Percentiles rank a stretch among this genome's conserved stretches.
Evolutionary conservation across 306 rosid genomes (phyloP).

Genomic region (Purshia tridentata): DNA sequence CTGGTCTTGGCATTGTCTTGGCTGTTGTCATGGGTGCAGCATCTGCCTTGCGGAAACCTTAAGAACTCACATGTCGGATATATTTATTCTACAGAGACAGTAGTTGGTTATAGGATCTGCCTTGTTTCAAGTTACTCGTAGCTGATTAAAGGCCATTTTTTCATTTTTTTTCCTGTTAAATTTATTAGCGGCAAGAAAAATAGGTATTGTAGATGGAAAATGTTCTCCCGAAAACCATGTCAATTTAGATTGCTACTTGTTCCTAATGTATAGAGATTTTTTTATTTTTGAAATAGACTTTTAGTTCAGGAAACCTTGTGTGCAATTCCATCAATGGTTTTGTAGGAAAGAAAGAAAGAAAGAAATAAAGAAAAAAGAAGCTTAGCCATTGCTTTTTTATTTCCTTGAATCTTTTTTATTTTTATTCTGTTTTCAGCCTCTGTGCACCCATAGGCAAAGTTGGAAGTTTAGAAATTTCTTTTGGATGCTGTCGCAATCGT

Average conservation of each 20-base stretch:
- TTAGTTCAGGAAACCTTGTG: not conserved
- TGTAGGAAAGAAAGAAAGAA: no score
- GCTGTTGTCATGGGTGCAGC: constrained; percentile 99
- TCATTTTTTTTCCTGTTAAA: constrained; percentile 16
- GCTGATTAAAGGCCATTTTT: constrained; percentile 24
- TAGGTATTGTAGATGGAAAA: not conserved
- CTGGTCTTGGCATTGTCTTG: constrained; percentile 80
- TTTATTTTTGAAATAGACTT: not conserved
- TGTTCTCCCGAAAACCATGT: not conserved
- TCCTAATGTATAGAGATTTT: not conserved
- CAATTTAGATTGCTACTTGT: not conserved
- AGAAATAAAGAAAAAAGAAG: no score
- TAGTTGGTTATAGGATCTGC: not conserved
- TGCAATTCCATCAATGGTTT: not conserved
- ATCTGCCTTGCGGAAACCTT: constrained; percentile 96
- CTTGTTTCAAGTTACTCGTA: not conserved
- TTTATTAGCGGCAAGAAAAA: not conserved
- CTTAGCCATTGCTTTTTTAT: no score
- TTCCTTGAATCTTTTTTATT: no score
- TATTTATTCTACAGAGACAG: not conserved
- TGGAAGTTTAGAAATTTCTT: not conserved
- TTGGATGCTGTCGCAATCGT: not conserved
- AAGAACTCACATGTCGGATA: constrained; percentile 2
- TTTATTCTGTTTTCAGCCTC: no score
- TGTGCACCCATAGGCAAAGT: no score